A percentile compares a stretch with the other conserved stretches of the same genome.
phyloP scores from a whole-genome alignment of 1,284 basidiomycete genomes.

The Ceratobasidium papillatum region DNA sequence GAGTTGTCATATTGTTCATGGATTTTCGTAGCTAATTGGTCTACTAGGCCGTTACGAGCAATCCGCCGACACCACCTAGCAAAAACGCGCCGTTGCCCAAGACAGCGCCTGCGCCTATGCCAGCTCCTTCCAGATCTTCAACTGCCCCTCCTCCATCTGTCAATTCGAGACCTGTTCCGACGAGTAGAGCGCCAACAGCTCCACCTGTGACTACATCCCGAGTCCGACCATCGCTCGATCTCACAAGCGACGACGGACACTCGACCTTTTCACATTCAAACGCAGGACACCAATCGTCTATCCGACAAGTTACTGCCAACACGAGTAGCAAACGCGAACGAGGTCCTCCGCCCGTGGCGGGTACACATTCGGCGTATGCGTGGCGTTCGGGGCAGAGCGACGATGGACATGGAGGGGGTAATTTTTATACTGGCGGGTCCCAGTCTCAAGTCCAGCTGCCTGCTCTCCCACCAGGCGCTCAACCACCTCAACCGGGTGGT shows the following conservation, averaged over 20 bases:
- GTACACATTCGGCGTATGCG: conserved; percentile 35
- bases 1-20: not conserved
- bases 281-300: conserved; percentile 8
- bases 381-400: conserved; percentile 37
- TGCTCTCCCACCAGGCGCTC: conserved; percentile 14
- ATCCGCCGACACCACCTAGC: not conserved
- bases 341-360: conserved; percentile 28
- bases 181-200: not conserved
- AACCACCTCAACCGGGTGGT: conserved; percentile 13
- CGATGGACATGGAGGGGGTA: conserved; percentile 34
- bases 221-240: conserved; percentile 18
- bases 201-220: conserved; percentile 7
- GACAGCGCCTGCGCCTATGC: not conserved
- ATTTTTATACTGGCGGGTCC: conserved; percentile 37
- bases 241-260: conserved; percentile 21
- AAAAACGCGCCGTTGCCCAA: not conserved
- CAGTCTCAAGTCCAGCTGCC: not conserved
- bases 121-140: not conserved
- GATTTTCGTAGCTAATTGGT: not conserved
- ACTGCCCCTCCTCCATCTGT: conserved; percentile 3
- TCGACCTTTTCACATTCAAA: conserved; percentile 27
- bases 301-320: not conserved
- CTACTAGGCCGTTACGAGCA: not conserved
- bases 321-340: conserved; percentile 18
- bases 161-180: not conserved